Evolutionary conservation across 768 basidiomycete species (phyloP).

Genomic region (Kondoa malvinella): DNA sequence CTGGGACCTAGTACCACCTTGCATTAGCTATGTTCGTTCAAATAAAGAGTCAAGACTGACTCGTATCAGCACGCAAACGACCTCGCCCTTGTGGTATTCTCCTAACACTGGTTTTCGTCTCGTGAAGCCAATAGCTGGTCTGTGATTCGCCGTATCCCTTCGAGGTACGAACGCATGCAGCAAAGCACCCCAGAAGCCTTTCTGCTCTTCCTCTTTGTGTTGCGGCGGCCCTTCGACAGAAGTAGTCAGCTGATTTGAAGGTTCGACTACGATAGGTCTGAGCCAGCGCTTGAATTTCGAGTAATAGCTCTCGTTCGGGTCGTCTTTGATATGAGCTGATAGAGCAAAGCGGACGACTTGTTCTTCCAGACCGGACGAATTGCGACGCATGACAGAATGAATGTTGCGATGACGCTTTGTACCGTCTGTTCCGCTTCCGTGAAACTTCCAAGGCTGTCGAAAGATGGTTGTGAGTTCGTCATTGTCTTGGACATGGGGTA

Average conservation of each 20-base stretch:
- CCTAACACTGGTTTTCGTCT: background rate
- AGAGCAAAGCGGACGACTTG: constrained; percentile 11
- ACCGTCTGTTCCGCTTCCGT: constrained; percentile 9
- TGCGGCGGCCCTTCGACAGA: background rate
- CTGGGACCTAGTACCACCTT: background rate
- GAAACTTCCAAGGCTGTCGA: constrained; percentile 10
- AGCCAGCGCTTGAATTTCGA: constrained; percentile 16
- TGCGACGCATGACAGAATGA: background rate
- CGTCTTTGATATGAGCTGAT: constrained; percentile 5
- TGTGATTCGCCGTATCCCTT: background rate
- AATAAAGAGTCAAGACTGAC: background rate
- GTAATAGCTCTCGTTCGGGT: constrained; percentile 8
- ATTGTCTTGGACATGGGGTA: constrained; percentile 11
- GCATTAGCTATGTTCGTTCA: background rate
- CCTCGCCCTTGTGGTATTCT: background rate
- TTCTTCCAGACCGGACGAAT: constrained; percentile 10
- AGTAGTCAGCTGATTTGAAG: constrained; percentile 3
- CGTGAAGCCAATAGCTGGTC: background rate
- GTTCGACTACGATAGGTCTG: constrained; percentile 15
- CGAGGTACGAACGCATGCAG: background rate
- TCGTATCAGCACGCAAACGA: background rate
- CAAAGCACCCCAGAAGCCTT: background rate
- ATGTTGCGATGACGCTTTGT: constrained; percentile 10
- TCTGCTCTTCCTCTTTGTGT: background rate
- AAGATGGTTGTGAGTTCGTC: constrained; percentile 11